Evolutionary conservation across 306 rosid genomes (phyloP), one percentile per base, ranked within the genome.

Genomic region (Chamaecrista fasciculata): DNA sequence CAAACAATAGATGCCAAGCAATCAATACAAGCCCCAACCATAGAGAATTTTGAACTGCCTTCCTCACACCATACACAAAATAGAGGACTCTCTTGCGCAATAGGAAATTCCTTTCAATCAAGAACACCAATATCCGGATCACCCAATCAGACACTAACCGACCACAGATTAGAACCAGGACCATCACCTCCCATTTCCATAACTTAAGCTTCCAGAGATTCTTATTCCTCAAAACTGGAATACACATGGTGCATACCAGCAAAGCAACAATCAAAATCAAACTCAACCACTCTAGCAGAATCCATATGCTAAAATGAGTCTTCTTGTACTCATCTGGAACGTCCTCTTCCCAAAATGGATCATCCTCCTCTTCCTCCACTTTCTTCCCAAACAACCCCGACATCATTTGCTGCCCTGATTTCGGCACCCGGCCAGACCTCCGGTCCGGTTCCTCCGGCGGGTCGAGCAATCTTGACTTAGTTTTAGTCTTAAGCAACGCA

Each of bases 61-160:
- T 87, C 57, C 84, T 71, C 29, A 87, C 79, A 39, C 93, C 93
- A 62, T 87, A 85, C 0, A 87, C 93, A 11, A 87, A 87, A 79
- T 87, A 87, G 47, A 87, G 61, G 34, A 87, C 86, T 70, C 79
- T 67, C 70, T 87, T 87, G 0, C 93, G 80, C 71, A 85, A 60
- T 58, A 85, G 71, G 49, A 87, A 87, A 48, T 80, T 87, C 72
- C 84, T 82, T 55, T 87, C 93, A 1, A 80, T 65, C 18, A 75
- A 85, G 70, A 75, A 87, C 47, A 87, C 93, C 6, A 65, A 3
- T 0, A 85, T 68, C 43, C 76, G 67, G 12, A 84, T 83, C 31
- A 76, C 80, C 93, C 93, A 87, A 37, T 87, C 93, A 8, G 93
- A 87, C 10, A 87, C 88, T 72, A 87, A 62, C n/a, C 90, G 69